Percentiles rank a stretch among this genome's conserved stretches.
Evolutionary conservation across 2,329 filamentous ascomycete species (phyloP).

Genomic region (Diplodia sapinea): DNA sequence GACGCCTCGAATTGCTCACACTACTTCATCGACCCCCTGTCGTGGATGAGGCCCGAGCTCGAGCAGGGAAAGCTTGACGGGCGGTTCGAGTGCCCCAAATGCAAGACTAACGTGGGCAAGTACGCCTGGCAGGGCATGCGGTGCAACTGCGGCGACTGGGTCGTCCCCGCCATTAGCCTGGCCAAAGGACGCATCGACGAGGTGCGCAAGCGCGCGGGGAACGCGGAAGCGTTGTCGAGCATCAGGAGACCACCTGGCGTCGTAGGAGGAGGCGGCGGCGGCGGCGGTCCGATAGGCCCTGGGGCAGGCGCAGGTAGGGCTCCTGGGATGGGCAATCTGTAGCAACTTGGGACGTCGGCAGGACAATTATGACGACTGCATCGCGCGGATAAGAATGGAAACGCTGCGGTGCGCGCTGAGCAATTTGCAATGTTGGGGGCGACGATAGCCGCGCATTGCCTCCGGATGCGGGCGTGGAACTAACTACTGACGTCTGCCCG

Average conservation of each 20-base stretch:
- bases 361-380: constrained; percentile 8
- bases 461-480: constrained; percentile 14
- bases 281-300: constrained; percentile 7
- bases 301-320: constrained; percentile 6
- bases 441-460: constrained; percentile 23
- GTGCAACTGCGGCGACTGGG: constrained; percentile 89
- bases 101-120: constrained; percentile 82
- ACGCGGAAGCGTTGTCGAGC: constrained; percentile 18
- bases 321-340: constrained; percentile 27
- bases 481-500: constrained; percentile 10
- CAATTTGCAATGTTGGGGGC: constrained; percentile 3
- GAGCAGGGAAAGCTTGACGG: constrained; percentile 83
- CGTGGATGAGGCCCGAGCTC: constrained; percentile 92
- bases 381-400: neutral
- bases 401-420: constrained; percentile 14
- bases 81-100: constrained; percentile 84
- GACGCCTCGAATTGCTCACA: constrained; percentile 69
- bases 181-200: constrained; percentile 84
- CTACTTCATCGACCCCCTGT: constrained; percentile 87
- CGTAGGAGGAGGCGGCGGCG: constrained; percentile 1
- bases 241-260: constrained; percentile 29
- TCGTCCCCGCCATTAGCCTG: constrained; percentile 87
- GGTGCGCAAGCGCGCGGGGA: constrained; percentile 39
- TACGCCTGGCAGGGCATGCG: constrained; percentile 96
- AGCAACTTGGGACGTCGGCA: constrained; percentile 13